A percentile compares a stretch with the other conserved stretches of the same genome.
Conservation (phyloP, 1,139 yeast genomes). For the Geotrichum aggregatum region DNA sequence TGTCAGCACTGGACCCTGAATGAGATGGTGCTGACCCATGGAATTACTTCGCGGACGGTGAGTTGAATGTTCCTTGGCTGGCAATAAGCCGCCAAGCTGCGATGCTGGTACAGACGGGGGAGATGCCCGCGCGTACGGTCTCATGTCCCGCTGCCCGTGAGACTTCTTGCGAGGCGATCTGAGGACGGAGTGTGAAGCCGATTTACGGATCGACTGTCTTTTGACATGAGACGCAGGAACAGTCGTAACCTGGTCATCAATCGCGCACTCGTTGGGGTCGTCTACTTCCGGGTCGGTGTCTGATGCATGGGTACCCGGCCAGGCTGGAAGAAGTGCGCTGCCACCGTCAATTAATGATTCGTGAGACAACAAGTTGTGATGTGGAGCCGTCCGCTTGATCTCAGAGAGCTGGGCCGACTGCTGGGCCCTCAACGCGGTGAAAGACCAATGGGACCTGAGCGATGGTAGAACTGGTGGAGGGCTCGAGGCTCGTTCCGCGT, state of each 20-base stretch:
- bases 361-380: neutral
- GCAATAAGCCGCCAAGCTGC: neutral
- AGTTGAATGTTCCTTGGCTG: neutral
- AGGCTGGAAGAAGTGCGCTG: neutral
- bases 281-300: neutral
- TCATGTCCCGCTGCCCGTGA: neutral
- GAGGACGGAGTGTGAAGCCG: neutral
- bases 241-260: neutral
- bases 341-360: no score
- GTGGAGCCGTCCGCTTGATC: neutral
- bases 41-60: conserved; percentile 1
- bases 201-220: neutral
- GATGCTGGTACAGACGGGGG: neutral
- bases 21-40: neutral
- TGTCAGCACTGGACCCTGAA: conserved; percentile 8
- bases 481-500: conserved; percentile 19
- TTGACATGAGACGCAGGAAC: no score
- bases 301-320: neutral
- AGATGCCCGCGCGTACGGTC: conserved; percentile 5
- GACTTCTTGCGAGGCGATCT: conserved; percentile 11
- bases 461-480: conserved; percentile 18
- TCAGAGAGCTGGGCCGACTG: conserved; percentile 6
- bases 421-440: conserved; percentile 3
- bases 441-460: conserved; percentile 17
- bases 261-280: neutral